Conservation (phyloP, 345 rosid species). For the Pistacia integerrima region DNA sequence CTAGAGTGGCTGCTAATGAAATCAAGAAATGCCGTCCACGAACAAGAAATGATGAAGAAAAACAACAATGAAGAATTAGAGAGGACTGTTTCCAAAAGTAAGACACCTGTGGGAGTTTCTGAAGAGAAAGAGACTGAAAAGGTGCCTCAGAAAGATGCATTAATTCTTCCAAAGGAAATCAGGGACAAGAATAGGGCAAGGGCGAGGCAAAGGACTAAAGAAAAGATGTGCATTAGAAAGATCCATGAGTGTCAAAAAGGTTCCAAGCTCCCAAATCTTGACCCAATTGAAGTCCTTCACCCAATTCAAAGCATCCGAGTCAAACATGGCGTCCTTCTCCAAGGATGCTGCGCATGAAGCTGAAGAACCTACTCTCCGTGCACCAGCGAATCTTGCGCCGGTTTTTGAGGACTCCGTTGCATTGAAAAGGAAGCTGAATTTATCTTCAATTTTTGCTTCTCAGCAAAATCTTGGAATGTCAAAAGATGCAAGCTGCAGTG, state of each 20-base stretch:
- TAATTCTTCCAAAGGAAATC: constrained; percentile 33
- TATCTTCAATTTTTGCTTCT: constrained; percentile 29
- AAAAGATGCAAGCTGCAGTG: constrained; percentile 34
- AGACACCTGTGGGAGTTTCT: background rate
- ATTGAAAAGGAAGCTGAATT: constrained; percentile 38
- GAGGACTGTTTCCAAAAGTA: constrained; percentile 22
- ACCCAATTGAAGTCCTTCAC: constrained; percentile 32
- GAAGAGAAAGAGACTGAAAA: constrained; percentile 30
- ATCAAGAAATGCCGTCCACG: constrained; percentile 57
- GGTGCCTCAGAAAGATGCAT: constrained; percentile 9
- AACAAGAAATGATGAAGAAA: constrained; percentile 30
- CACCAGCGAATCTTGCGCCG: background rate
- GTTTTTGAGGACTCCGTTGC: constrained; percentile 26
- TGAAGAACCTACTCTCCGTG: constrained; percentile 6
- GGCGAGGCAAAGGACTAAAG: constrained; percentile 55
- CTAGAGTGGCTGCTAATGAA: constrained; percentile 78
- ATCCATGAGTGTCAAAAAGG: constrained; percentile 22
- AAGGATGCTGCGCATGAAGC: constrained; percentile 23
- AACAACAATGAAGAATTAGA: background rate
- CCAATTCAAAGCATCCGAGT: constrained; percentile 26
- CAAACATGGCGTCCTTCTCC: constrained; percentile 24
- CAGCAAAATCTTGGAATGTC: constrained; percentile 37
- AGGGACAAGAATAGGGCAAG: constrained; percentile 63
- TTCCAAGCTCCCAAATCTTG: constrained; percentile 30
- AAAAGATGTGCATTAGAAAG: constrained; percentile 33